phyloP scores from a whole-genome alignment of 1,284 basidiomycete genomes.

The Apiotrichum laibachii region DNA sequence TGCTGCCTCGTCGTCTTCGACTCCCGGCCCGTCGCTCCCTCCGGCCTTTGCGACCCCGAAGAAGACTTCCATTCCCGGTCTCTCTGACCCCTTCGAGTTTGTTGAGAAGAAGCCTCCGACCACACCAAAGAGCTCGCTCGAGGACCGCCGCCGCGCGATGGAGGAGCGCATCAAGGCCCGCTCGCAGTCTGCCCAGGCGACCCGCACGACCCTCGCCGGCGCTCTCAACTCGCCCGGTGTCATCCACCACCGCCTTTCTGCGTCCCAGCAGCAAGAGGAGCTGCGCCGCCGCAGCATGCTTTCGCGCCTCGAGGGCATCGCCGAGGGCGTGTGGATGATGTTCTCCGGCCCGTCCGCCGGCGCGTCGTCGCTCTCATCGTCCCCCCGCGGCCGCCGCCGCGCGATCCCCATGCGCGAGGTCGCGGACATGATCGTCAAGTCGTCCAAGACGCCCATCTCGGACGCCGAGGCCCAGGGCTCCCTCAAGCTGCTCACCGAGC shows the following conservation, averaged over 20 bases:
- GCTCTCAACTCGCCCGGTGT: constrained; percentile 21
- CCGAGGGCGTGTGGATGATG: constrained; percentile 53
- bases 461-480: constrained; percentile 49
- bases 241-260: constrained; percentile 10
- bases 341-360: constrained; percentile 43
- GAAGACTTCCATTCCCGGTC: constrained; percentile 21
- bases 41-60: constrained; percentile 3
- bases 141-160: constrained; percentile 45
- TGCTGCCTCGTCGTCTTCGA: constrained; percentile 19
- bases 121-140: constrained; percentile 29
- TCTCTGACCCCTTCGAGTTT: constrained; percentile 42
- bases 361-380: constrained; percentile 25
- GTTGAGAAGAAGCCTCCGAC: constrained; percentile 14
- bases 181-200: constrained; percentile 24
- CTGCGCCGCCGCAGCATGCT: constrained; percentile 49
- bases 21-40: constrained; percentile 17
- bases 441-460: constrained; percentile 51
- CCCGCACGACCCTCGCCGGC: constrained; percentile 30
- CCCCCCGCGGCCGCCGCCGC: constrained; percentile 37
- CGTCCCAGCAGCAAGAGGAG: constrained; percentile 38
- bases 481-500: constrained; percentile 43
- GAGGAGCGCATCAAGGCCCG: constrained; percentile 48
- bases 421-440: constrained; percentile 48
- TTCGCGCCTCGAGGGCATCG: constrained; percentile 49
- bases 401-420: constrained; percentile 50